Percentiles rank a stretch among this genome's conserved stretches.
Conservation (phyloP, 352 stramenopile species). For the Phytophthora sp. region DNA sequence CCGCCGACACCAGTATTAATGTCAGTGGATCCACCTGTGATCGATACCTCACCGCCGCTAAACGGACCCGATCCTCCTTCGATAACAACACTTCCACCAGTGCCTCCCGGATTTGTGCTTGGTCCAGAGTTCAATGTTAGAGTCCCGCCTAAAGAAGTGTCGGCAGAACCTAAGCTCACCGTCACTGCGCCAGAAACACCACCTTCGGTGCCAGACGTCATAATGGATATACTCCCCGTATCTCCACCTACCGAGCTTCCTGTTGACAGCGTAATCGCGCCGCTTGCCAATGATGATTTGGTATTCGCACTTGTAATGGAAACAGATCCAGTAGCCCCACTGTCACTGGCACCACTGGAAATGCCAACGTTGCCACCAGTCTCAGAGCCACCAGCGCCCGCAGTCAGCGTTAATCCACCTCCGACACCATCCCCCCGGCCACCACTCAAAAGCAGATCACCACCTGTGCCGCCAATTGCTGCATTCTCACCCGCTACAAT, state of each 20-base stretch:
- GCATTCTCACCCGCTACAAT: slow-evolving; percentile 31
- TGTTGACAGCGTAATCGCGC: slow-evolving; percentile 38
- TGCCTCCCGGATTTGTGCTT: slow-evolving; percentile 27
- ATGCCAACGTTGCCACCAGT: slow-evolving; percentile 32
- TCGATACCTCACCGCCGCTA: slow-evolving; percentile 31
- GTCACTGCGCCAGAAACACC: slow-evolving; percentile 42
- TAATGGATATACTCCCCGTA: slow-evolving; percentile 40
- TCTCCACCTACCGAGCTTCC: slow-evolving; percentile 35
- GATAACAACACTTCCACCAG: slow-evolving; percentile 35
- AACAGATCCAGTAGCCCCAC: slow-evolving; percentile 33
- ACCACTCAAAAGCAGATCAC: slow-evolving; percentile 26
- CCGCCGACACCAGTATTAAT: slow-evolving; percentile 7
- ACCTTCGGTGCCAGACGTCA: slow-evolving; percentile 33
- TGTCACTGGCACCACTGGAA: slow-evolving; percentile 31
- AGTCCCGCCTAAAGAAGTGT: slow-evolving; percentile 29
- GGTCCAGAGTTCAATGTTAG: slow-evolving; percentile 36
- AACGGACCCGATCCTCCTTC: slow-evolving; percentile 25
- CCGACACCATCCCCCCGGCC: slow-evolving; percentile 19
- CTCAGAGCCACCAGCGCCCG: slow-evolving; percentile 21
- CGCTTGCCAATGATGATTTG: slow-evolving; percentile 34
- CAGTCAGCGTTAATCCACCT: slow-evolving; percentile 24
- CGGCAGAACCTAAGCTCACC: slow-evolving; percentile 34
- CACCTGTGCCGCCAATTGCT: slow-evolving; percentile 20
- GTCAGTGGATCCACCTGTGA: slow-evolving; percentile 33
- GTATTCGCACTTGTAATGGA: slow-evolving; percentile 30